phyloP scores from a whole-genome alignment of 805 yeast genomes.

The Suhomyces sp. region DNA sequence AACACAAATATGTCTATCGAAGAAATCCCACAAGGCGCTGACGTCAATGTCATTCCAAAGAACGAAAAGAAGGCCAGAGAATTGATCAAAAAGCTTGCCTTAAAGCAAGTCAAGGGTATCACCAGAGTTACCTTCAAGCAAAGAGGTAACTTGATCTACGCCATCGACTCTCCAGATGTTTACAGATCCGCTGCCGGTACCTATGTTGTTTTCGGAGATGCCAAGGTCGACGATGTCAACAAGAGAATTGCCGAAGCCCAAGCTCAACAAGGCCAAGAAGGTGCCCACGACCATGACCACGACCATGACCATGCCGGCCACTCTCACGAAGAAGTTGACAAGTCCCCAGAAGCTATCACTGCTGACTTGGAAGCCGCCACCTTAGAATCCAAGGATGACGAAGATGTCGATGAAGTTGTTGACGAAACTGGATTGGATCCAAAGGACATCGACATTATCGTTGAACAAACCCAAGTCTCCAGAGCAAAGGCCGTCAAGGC shows the following conservation, averaged over 20 bases:
- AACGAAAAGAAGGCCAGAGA: conserved; percentile 96
- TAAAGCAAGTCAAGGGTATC: conserved; percentile 89
- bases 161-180: conserved; percentile 92
- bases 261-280: conserved; percentile 65
- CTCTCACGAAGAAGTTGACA: conserved; percentile 42
- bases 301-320: conserved; percentile 44
- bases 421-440: conserved; percentile 84
- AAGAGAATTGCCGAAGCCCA: conserved; percentile 82
- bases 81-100: conserved; percentile 79
- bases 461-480: conserved; percentile 88
- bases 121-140: conserved; percentile 94
- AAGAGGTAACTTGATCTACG: conserved; percentile 87
- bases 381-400: conserved; percentile 42
- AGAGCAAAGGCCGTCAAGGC: conserved; percentile 91
- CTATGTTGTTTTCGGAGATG: conserved; percentile 96
- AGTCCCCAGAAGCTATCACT: conserved; percentile 75
- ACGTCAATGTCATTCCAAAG: conserved; percentile 77
- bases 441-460: conserved; percentile 80
- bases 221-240: conserved; percentile 91
- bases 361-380: conserved; percentile 78
- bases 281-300: conserved; percentile 45
- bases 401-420: conserved; percentile 67
- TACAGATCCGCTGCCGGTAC: conserved; percentile 92
- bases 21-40: conserved; percentile 80
- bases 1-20: conserved; percentile 41